Base-by-base conservation (phyloP, 2,329 filamentous ascomycete genomes). In the Cryphonectria naterciae region DNA sequence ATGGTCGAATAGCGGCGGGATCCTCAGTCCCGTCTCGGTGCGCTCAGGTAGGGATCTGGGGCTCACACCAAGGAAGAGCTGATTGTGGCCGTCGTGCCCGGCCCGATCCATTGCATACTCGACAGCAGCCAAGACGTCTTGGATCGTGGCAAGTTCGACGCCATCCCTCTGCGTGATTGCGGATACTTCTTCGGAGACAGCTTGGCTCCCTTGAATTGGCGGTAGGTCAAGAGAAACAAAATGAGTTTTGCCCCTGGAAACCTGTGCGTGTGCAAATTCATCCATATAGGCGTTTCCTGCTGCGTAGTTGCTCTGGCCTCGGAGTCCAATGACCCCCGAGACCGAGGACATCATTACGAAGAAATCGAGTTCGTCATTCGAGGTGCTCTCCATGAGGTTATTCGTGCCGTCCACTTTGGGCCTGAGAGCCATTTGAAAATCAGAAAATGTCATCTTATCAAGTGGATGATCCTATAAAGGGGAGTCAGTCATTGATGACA, bases 281-380 rank as follows among this genome's bases (percentile, higher is more conserved):
- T 60, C 77, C 68, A 79, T 73, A 74, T 77, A 82, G 22, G 75
- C 74, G 70, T 82, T 82, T 22, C 75, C 81, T 4, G 80, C 78
- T 4, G 76, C 74, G 49, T 83, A 83, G 68, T 80, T 81, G 65
- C 76, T 73, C 69, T 82, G 79, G 0, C 74, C 75, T 6, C 72
- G 64, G 41, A 75, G 72, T 13, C 77, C 79, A 17, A 79, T 62
- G 4, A 76, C 72, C 22, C 77, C 79, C 0, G 77, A 77, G 11
- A 81, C 73, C 2, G 83, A 84, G 15, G 75, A 77, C 56, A 78
- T 75, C 28, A 81, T 71, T 28, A 79, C 70, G 68, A 85, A 83
- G 75, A 85, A 83, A 68, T 81, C 79, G 1, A 82, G 75, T 4
- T 67, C n/a, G 15, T 22, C 25, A 1, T 43, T 8, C 4, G 10